Percentiles rank a stretch among this genome's conserved stretches.
Conservation (phyloP, 176 grass and related monocot genomes). For the Avena atlantica region DNA sequence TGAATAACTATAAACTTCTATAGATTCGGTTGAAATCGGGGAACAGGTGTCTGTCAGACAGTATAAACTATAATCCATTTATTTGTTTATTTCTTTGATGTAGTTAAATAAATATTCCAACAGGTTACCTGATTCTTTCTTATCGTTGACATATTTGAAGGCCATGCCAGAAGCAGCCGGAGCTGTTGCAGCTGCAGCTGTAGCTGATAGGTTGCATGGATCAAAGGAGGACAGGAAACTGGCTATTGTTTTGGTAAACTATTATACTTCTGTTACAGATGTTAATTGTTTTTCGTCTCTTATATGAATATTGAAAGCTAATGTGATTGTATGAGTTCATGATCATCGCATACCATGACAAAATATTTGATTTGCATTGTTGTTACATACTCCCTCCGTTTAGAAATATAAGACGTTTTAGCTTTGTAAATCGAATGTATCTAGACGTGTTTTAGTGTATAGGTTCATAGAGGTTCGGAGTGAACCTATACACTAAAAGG, state of each 20-base stretch:
- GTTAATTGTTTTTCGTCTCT: conserved; percentile 11
- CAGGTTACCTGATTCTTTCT: conserved; percentile 44
- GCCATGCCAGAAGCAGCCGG: conserved; percentile 97
- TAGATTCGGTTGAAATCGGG: neutral
- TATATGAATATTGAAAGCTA: neutral
- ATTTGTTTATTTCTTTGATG: conserved; percentile 7
- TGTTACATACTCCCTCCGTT: neutral
- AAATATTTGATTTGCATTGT: conserved; percentile 29
- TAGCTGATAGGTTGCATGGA: conserved; percentile 91
- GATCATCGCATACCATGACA: conserved; percentile 15
- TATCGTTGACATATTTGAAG: conserved; percentile 54
- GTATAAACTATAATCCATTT: conserved; percentile 12
- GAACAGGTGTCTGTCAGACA: conserved; percentile 13
- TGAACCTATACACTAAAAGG: too few relatives aligned
- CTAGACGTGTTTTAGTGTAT: too few relatives aligned
- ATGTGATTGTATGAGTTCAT: conserved; percentile 11
- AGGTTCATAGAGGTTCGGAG: too few relatives aligned
- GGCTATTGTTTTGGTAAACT: conserved; percentile 89
- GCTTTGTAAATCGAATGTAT: too few relatives aligned
- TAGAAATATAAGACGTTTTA: too few relatives aligned
- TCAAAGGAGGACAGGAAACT: conserved; percentile 87
- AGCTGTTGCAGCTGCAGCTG: conserved; percentile 94
- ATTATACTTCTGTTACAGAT: neutral
- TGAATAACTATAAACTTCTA: neutral
- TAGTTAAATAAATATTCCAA: conserved; percentile 30